Evolutionary conservation across 1,139 yeast species (phyloP), one percentile per base, ranked within the genome.

Genomic region (Candida dubliniensis): DNA sequence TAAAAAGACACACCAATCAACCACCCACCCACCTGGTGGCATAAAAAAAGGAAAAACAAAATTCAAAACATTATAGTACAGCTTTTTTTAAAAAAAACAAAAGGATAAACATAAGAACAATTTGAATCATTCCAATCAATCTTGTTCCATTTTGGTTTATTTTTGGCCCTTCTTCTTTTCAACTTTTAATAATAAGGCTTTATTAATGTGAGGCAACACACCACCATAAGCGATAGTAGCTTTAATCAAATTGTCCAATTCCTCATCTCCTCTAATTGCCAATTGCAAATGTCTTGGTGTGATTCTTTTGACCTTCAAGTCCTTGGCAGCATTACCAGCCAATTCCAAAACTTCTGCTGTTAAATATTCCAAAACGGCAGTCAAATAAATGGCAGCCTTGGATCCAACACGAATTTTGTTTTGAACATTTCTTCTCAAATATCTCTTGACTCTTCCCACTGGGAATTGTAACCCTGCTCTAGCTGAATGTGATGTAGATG

Each of bases 261-360:
- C 99, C 70, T 93, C 99, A 73, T 95, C 99, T 55, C 98, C 98
- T 74, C 99, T 87, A 62, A 93, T 93, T 53, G 99, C 99, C 68
- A 95, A 82, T 73, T 93, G 99, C 70, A 95, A 78, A 68, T 95
- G 99, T 73, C 99, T 87, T 58, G 99, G 99, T 34, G 98, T 91
- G 69, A 93, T 93, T 82, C 99, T 88, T 77, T 95, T 90, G 64
- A 93, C 96, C 73, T 93, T 91, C 74, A 93, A 81, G 69, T 95
- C 99, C 73, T 93, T 91, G 53, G 99, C 99, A 30, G 99, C 99
- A 65, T 93, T 91, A 66, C 99, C 99, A 38, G 99, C 99, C 76
- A 93, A 80, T 74, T 93, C 99, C 67, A 93, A 82, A 43, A 93
- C 96, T 76, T 93, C 99, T 40, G 99, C 99, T 45, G 99, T 93